phyloP scores from a whole-genome alignment of 352 stramenopile species.

The Phytopythium ostracodes region DNA sequence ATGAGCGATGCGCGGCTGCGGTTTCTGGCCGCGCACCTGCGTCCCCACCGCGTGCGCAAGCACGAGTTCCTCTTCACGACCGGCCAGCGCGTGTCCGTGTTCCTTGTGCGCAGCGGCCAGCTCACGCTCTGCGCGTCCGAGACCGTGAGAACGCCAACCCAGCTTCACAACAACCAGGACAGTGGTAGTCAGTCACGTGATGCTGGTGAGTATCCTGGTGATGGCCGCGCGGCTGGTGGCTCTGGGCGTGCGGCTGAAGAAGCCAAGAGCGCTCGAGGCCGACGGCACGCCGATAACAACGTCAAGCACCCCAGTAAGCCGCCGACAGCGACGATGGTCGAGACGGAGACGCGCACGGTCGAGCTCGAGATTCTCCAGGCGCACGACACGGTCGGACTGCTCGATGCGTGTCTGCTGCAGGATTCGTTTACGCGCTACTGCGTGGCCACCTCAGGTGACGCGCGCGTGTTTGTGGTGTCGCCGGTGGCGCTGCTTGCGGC shows the following conservation, averaged over 20 bases:
- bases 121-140: slow-evolving; percentile 38
- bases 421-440: slow-evolving; percentile 43
- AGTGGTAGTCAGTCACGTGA: not conserved
- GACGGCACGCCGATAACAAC: not conserved
- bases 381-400: slow-evolving; percentile 37
- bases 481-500: slow-evolving; percentile 24
- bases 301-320: not conserved
- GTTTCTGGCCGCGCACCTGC: slow-evolving; percentile 46
- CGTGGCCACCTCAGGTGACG: slow-evolving; percentile 27
- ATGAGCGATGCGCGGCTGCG: slow-evolving; percentile 29
- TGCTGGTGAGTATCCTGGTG: no score
- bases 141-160: slow-evolving; percentile 13
- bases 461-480: slow-evolving; percentile 33
- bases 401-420: slow-evolving; percentile 34
- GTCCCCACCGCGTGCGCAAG: slow-evolving; percentile 20
- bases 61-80: slow-evolving; percentile 57
- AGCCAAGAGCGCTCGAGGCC: not conserved
- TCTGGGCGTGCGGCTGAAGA: not conserved
- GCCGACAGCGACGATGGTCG: not conserved
- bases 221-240: not conserved
- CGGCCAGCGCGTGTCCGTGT: slow-evolving; percentile 37
- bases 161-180: not conserved
- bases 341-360: slow-evolving; percentile 28
- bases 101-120: slow-evolving; percentile 39
- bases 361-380: slow-evolving; percentile 55